Base-by-base conservation (phyloP, 2,329 filamentous ascomycete genomes). In the Monosporascus sp. region DNA sequence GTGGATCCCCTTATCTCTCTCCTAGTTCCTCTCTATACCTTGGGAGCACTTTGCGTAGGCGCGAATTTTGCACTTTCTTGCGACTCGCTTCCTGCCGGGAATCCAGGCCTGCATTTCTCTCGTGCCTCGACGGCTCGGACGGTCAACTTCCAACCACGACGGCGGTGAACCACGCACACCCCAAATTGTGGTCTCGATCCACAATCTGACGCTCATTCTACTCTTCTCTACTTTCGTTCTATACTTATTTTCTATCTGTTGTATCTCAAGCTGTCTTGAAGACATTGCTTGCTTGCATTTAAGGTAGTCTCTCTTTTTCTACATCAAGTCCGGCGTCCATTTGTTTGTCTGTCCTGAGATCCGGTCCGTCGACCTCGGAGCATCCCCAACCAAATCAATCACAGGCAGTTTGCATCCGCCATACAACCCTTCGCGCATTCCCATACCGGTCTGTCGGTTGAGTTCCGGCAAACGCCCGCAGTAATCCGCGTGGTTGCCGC, bases 401-500 rank as follows among this genome's bases (percentile, higher is more conserved):
- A 17, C 24, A 27, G 43, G 8, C 20, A 22, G 43, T 44, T 17
- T 17, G 37, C 53, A 52, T 52, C 58, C 51, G 44, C 52, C 50
- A 20, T 37, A 52, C 40, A 50, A 37, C 44, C 47, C 43, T 56
- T 43, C 51, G 22, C 19, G 22, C 49, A 6, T 46, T 8, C 24
- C 24, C 43, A 24, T 46, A 45, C 43, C 16, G 46, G 20, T 27
- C 45, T 50, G 37, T 24, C 48, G 37, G 38, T 51, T 52, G 49
- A 35, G 31, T 35, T 35, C 3, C 27, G 27, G 31, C 58, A 54
- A 58, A 60, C 53, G 53, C 52, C 58, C 52, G 53, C 57, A 59
- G 54, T 24, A 52, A 54, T 58, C 54, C 60, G 65, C 66, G 57
- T 68, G 68, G 69, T 70, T 65, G 65, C 61, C 67, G 63, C 66